phyloP scores from a whole-genome alignment of 306 rosid genomes.

The Sicyos baderoa region DNA sequence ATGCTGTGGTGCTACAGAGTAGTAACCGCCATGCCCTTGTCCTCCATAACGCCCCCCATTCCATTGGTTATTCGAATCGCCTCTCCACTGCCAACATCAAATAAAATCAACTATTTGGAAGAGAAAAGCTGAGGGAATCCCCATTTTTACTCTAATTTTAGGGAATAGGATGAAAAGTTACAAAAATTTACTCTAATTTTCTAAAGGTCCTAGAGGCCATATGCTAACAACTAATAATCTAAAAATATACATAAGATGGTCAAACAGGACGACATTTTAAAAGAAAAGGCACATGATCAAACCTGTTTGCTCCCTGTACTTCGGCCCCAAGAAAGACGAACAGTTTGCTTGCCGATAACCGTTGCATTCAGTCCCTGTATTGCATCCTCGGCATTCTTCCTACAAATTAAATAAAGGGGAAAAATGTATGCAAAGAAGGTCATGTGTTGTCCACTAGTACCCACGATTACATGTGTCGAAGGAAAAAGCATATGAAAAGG shows the following conservation, averaged over 20 bases:
- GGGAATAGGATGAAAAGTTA: too few relatives aligned
- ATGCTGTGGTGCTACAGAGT: conserved; percentile 43
- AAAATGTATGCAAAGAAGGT: background rate
- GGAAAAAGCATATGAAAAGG: background rate
- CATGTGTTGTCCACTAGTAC: background rate
- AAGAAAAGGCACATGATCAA: background rate
- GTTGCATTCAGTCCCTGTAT: conserved; percentile 75
- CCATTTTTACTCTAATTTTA: background rate
- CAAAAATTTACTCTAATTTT: background rate
- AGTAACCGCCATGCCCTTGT: conserved; percentile 42
- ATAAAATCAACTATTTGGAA: background rate
- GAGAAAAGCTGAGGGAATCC: too few relatives aligned
- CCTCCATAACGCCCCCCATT: conserved; percentile 40
- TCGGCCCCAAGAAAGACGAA: conserved; percentile 99
- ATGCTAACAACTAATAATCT: background rate
- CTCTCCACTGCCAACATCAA: conserved; percentile 58
- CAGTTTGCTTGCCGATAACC: conserved; percentile 85
- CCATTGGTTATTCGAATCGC: conserved; percentile 53
- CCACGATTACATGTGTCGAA: background rate
- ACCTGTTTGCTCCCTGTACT: conserved; percentile 94
- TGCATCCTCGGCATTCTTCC: conserved; percentile 95
- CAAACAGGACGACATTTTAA: background rate
- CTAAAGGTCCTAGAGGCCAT: background rate
- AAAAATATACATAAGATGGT: background rate
- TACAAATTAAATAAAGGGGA: conserved; percentile 18